Base-by-base conservation (phyloP, 2,329 filamentous ascomycete genomes). In the Hymenoscyphus fraxineus region DNA sequence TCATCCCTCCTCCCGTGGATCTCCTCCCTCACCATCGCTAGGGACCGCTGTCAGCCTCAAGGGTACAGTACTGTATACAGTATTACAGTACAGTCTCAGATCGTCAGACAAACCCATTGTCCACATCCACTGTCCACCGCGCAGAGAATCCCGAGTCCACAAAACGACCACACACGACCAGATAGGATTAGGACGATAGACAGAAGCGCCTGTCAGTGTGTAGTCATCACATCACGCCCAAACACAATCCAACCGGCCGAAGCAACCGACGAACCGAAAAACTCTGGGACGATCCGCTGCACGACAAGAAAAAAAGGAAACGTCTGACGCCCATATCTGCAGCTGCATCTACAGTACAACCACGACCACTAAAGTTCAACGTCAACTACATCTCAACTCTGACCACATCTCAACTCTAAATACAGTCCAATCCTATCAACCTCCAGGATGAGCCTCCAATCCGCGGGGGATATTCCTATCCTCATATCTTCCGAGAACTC, bases 401-500 rank as follows among this genome's bases (percentile, higher is more conserved):
- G 60, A 58, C 44, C 58, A 27, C 41, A n/a, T n/a, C 31, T 4
- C 32, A 55, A 15, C 7, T 12, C 31, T 31, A 27, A 27, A 27
- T 27, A n/a, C 16, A 58, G 22, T 22, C 57, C 39, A 40, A 32
- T 7, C 10, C 22, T 3, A 27, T 27, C 27, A 27, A 27, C 38
- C 58, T 56, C 40, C 35, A 66, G 51, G n/a, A 73, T 73, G 69
- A 72, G 63, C 64, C 62, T 75, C 66, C 72, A 75, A 65, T 78
- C 78, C 75, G 86, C 90, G 80, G 85, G 87, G 62, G 92, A 95
- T 76, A 84, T 95, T 64, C 88, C 91, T 69, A 83, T 95, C 72
- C 83, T 88, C 68, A 85, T 95, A 73, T 84, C 84, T 66, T 94
- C 91, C 60, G 88, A 92, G 66, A 91, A 89, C 77, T 83, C 90